Evolutionary conservation across 2,329 filamentous ascomycete species (phyloP).

Genomic region (Aureobasidium sp.): DNA sequence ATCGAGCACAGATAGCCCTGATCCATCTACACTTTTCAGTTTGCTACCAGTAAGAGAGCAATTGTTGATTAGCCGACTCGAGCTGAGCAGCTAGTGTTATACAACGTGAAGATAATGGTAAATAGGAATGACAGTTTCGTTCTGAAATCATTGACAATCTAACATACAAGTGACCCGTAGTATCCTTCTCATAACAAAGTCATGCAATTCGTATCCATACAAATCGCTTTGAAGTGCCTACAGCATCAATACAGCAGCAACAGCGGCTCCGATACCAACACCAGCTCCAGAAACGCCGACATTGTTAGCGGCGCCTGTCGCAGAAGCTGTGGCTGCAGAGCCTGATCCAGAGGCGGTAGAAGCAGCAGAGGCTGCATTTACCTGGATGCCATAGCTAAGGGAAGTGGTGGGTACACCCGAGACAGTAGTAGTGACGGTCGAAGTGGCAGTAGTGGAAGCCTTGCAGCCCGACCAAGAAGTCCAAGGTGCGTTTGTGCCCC

Average conservation of each 20-base stretch:
- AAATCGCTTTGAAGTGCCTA: slow-evolving; percentile 15
- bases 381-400: slow-evolving; percentile 27
- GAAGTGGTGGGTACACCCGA: slow-evolving; percentile 20
- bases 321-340: slow-evolving; percentile 18
- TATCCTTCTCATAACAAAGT: background rate
- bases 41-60: too few relatives aligned
- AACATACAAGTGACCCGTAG: background rate
- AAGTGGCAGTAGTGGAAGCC: slow-evolving; percentile 27
- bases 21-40: too few relatives aligned
- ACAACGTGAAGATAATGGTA: background rate
- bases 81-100: background rate
- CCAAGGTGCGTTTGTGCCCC: slow-evolving; percentile 29
- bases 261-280: slow-evolving; percentile 25
- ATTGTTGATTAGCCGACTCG: too few relatives aligned
- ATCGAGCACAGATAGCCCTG: too few relatives aligned
- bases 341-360: slow-evolving; percentile 12
- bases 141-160: background rate
- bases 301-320: slow-evolving; percentile 22
- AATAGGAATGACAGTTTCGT: background rate
- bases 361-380: slow-evolving; percentile 23
- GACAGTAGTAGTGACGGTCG: slow-evolving; percentile 25
- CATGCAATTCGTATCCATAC: background rate
- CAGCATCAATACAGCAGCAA: slow-evolving; percentile 27
- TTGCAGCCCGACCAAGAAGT: slow-evolving; percentile 30
- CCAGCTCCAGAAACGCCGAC: slow-evolving; percentile 23